Evolutionary conservation across 1,284 basidiomycete species (phyloP), one percentile per base, ranked within the genome.

Genomic region (Ganoderma lingzhi): DNA sequence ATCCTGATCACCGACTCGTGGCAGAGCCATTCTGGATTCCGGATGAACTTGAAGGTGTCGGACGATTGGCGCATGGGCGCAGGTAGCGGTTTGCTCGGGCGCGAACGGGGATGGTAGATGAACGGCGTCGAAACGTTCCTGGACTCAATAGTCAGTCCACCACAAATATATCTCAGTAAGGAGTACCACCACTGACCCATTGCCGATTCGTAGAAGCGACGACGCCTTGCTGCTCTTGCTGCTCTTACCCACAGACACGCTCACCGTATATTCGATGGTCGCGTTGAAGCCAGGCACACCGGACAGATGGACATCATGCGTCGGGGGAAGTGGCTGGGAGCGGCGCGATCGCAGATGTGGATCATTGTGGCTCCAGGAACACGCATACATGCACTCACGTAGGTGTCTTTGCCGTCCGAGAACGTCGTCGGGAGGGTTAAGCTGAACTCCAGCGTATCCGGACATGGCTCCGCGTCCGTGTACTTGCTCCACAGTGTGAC

Each of bases 211-310:
- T n/a, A 79, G 63, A 19, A 79, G 62, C 6, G 62, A 65, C 6
- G 77, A 69, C 10, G 76, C 62, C 65, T 74, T 53, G 45, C 45
- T 79, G 45, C 66, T 73, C 64, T 76, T 75, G 45, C 45, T 79
- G 45, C 66, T 73, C 64, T 76, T 75, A 42, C 70, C 62, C n/a
- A 77, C 73, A n/a, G 65, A 67, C 15, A 74, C 76, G 51, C 76
- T 76, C 35, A 80, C 76, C 3, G 66, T 66, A 62, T 80, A 80
- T 35, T 78, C 71, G 48, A 75, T 75, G 9, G 65, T 73, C 6
- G 76, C 78, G 19, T 82, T 81, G 75, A 93, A 93, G 0, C 92
- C 92, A 19, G 92, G 92, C 3, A 93, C 78, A 2, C 91, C 91
- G 19, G 86, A 85, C 28, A 92, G 82, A 73, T 89, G 89, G 9